phyloP scores from a whole-genome alignment of 306 rosid species.

The Dalbergia cultrata region DNA sequence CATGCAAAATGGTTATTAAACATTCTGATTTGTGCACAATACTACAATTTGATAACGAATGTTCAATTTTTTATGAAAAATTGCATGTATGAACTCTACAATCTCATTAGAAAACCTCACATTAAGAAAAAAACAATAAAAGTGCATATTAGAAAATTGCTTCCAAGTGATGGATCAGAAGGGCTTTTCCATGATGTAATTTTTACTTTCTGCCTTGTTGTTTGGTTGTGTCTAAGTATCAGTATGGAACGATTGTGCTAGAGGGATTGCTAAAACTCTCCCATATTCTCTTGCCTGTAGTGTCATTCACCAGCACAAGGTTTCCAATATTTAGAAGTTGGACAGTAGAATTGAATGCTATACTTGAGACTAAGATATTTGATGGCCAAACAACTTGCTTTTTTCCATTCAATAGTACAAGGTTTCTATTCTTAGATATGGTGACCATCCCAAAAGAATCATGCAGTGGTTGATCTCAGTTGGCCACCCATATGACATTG shows the following conservation, averaged over 20 bases:
- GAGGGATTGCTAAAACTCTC: constrained; percentile 54
- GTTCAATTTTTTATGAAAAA: no score
- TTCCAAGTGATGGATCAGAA: constrained; percentile 47
- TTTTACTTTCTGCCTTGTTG: not conserved
- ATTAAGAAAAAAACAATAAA: no score
- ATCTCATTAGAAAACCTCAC: no score
- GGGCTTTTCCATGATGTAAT: constrained; percentile 43
- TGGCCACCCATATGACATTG: constrained; percentile 63
- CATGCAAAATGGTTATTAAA: no score
- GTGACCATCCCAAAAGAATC: constrained; percentile 43
- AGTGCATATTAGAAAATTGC: not conserved
- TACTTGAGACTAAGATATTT: constrained; percentile 36
- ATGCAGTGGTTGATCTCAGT: constrained; percentile 43
- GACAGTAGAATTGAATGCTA: constrained; percentile 15
- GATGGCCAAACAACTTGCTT: constrained; percentile 50
- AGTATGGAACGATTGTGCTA: constrained; percentile 18
- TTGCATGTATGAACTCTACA: no score
- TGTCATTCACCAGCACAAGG: constrained; percentile 46
- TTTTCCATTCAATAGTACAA: constrained; percentile 42
- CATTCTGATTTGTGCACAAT: no score
- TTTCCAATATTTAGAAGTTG: constrained; percentile 49
- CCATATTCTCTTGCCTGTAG: constrained; percentile 43
- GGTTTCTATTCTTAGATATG: constrained; percentile 35
- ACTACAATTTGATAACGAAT: no score
- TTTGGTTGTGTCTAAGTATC: constrained; percentile 18